Evolutionary conservation across 2,329 filamentous ascomycete genomes (phyloP).

Genomic region (Hypomyces rosellus): DNA sequence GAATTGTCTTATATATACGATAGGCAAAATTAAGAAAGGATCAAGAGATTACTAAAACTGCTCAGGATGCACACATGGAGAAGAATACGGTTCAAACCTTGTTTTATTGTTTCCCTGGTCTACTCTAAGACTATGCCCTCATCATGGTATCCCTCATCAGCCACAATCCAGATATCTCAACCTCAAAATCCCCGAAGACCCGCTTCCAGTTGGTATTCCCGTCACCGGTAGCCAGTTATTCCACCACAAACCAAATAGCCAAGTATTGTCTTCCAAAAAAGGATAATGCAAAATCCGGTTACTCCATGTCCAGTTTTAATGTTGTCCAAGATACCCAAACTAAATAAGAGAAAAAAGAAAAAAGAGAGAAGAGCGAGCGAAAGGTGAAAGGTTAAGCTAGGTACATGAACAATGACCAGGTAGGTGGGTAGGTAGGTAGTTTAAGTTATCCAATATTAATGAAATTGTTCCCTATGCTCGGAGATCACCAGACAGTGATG

Average conservation of each 20-base stretch:
- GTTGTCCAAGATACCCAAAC: constrained; percentile 18
- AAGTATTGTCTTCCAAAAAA: neutral
- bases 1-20: too few species aligned
- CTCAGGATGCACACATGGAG: neutral
- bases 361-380: constrained; percentile 14
- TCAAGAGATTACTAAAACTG: too few species aligned
- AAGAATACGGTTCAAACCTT: neutral
- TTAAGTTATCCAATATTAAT: neutral
- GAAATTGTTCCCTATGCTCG: neutral
- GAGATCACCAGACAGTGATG: neutral
- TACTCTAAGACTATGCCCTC: neutral
- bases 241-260: too few species aligned
- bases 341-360: constrained; percentile 13
- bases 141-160: constrained; percentile 6
- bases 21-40: too few species aligned
- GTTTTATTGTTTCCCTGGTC: neutral
- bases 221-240: neutral
- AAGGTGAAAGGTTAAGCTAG: constrained; percentile 22
- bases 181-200: constrained; percentile 5
- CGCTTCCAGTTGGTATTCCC: constrained; percentile 5
- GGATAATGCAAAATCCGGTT: constrained; percentile 1
- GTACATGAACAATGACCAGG: constrained; percentile 12
- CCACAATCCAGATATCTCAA: constrained; percentile 4
- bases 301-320: constrained; percentile 18
- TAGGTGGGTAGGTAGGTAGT: neutral